A percentile compares a stretch with the other conserved stretches of the same genome.
Conservation (phyloP, 2,329 filamentous ascomycete genomes). For the Verticillium nonalfalfae region DNA sequence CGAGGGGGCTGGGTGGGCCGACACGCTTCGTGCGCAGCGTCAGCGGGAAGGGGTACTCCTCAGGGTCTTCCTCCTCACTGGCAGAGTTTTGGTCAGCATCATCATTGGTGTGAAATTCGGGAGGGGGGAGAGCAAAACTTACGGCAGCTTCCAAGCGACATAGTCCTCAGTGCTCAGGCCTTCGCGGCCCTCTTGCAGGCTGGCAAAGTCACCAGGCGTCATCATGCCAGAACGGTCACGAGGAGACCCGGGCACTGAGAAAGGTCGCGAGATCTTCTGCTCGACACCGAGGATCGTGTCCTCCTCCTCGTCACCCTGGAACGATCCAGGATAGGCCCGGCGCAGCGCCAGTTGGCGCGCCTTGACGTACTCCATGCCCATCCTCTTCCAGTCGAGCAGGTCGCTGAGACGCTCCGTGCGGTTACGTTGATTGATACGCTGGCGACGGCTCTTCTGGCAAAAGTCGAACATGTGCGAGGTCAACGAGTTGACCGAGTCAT, state of each 20-base stretch:
- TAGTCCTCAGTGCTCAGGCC: constrained; percentile 95
- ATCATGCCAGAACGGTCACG: constrained; percentile 93
- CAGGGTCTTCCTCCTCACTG: constrained; percentile 90
- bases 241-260: constrained; percentile 91
- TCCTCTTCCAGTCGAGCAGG: constrained; percentile 96
- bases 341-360: constrained; percentile 87
- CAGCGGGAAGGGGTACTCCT: constrained; percentile 57
- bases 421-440: constrained; percentile 98
- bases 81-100: constrained; percentile 18
- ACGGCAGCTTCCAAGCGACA: constrained; percentile 96
- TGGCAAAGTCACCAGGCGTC: constrained; percentile 97
- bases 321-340: constrained; percentile 85
- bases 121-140: constrained; percentile 32
- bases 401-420: constrained; percentile 92
- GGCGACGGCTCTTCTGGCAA: constrained; percentile 83
- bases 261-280: constrained; percentile 88
- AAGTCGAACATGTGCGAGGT: constrained; percentile 92
- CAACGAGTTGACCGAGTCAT: constrained; percentile 95
- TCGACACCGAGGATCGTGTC: constrained; percentile 90
- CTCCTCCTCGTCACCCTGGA: constrained; percentile 72
- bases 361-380: constrained; percentile 99
- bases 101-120: neutral
- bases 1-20: constrained; percentile 31
- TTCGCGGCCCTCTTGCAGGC: constrained; percentile 88
- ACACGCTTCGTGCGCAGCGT: constrained; percentile 49